A percentile compares a stretch with the other conserved stretches of the same genome.
These are phyloP conservation scores for Pseudomonodictys pantanalensis DNA, from an alignment of 495 filamentous ascomycete species.

Conservation along the genomic window DNA sequence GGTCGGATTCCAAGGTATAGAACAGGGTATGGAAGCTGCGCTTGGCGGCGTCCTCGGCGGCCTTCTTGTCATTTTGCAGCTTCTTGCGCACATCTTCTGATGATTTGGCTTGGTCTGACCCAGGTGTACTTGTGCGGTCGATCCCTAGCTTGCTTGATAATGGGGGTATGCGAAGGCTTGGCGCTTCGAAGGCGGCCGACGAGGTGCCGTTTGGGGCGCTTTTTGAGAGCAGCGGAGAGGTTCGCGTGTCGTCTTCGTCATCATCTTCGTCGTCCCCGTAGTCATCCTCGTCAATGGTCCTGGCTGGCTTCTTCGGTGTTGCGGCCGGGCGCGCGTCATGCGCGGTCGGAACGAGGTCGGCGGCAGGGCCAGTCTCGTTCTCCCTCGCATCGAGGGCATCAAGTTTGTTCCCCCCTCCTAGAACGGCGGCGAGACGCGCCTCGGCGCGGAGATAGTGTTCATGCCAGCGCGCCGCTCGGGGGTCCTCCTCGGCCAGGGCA, in stretches of 20 bases:
- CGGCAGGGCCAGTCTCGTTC: conserved; percentile 36
- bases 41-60: conserved; percentile 84
- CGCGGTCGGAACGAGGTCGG: conserved; percentile 40
- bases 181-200: conserved; percentile 37
- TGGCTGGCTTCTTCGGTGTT: conserved; percentile 59
- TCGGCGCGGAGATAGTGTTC: conserved; percentile 59
- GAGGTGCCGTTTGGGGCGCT: conserved; percentile 48
- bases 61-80: conserved; percentile 89
- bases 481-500: conserved; percentile 58
- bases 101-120: conserved; percentile 56
- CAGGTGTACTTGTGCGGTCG: conserved; percentile 40
- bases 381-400: conserved; percentile 38
- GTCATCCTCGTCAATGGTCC: conserved; percentile 80
- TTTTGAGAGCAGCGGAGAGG: conserved; percentile 62
- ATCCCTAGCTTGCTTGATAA: conserved; percentile 37
- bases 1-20: conserved; percentile 92
- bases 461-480: conserved; percentile 59
- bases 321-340: conserved; percentile 43
- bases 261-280: conserved; percentile 81
- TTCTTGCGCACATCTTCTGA: conserved; percentile 88
- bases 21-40: conserved; percentile 86
- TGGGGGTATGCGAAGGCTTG: conserved; percentile 44
- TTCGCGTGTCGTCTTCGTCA: conserved; percentile 53
- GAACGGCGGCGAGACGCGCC: conserved; percentile 57
- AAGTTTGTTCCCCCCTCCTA: conserved; percentile 49